phyloP scores from a whole-genome alignment of 2,329 filamentous ascomycete species.

The Hansfordia pulvinata region DNA sequence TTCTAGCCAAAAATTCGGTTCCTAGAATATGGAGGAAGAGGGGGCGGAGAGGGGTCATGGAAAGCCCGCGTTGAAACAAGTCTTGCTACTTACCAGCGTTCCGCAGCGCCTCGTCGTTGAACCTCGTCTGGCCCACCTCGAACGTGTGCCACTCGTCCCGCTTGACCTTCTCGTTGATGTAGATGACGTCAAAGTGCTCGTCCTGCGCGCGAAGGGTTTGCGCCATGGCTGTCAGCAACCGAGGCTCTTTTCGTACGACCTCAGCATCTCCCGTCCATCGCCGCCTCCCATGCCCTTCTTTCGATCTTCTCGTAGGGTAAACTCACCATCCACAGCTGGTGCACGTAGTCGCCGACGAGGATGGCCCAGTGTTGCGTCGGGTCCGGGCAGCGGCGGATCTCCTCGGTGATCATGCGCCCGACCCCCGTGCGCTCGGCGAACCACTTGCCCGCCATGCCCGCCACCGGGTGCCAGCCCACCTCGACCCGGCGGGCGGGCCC shows the following conservation, averaged over 20 bases:
- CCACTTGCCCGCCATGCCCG: conserved; percentile 41
- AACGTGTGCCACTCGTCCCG: conserved; percentile 35
- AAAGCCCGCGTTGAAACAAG: too few relatives aligned
- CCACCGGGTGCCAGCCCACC: conserved; percentile 46
- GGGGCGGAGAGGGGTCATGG: neutral
- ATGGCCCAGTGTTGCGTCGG: conserved; percentile 49
- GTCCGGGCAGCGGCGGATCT: conserved; percentile 39
- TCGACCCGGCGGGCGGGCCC: conserved; percentile 27
- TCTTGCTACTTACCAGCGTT: conserved; percentile 32
- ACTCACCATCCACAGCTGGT: conserved; percentile 45
- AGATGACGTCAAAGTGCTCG: conserved; percentile 41
- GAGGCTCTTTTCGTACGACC: too few relatives aligned
- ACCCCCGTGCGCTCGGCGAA: conserved; percentile 41
- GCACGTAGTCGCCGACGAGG: conserved; percentile 38
- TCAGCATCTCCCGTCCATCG: too few relatives aligned
- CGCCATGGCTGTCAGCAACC: rapidly evolving
- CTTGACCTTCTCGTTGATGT: conserved; percentile 34
- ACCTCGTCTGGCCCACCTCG: conserved; percentile 34
- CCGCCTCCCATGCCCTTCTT: too few relatives aligned
- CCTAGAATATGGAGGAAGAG: conserved; percentile 3
- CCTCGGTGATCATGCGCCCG: conserved; percentile 41
- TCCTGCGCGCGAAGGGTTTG: conserved; percentile 26
- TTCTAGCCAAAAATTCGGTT: too few relatives aligned
- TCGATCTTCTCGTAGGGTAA: too few relatives aligned
- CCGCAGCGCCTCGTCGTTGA: conserved; percentile 38